These are phyloP conservation scores for Luffa aegyptiaca DNA, from an alignment of 306 rosid genomes.

Conservation along the genomic window DNA sequence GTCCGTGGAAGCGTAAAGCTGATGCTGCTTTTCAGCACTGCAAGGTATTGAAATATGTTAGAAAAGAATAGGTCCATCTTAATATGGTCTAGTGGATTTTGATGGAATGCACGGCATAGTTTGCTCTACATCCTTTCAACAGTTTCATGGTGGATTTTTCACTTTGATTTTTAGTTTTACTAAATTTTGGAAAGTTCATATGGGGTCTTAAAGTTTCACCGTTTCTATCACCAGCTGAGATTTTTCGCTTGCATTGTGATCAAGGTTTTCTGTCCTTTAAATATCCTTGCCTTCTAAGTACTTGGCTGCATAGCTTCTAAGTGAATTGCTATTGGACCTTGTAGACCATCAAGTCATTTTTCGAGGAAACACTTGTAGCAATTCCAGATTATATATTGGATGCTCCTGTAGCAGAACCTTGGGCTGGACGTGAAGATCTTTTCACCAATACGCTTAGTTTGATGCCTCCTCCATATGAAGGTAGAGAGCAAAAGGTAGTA, in stretches of 20 bases:
- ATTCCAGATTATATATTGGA: conserved; percentile 80
- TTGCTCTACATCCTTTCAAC: background rate
- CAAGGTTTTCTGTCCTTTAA: background rate
- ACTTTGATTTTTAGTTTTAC: background rate
- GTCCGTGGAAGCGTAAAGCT: conserved; percentile 93
- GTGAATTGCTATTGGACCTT: conserved; percentile 14
- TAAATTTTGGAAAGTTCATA: background rate
- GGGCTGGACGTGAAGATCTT: conserved; percentile 40
- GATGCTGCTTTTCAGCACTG: conserved; percentile 63
- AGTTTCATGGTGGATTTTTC: background rate
- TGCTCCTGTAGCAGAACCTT: conserved; percentile 39
- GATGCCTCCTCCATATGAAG: conserved; percentile 57
- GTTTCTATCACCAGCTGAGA: background rate
- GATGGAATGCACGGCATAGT: background rate
- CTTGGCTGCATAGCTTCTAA: conserved; percentile 8
- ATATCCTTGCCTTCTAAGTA: background rate
- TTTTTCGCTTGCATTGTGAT: background rate
- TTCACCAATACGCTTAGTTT: conserved; percentile 42
- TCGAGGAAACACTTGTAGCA: conserved; percentile 75
- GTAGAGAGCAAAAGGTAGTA: conserved; percentile 25
- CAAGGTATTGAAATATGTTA: conserved; percentile 37
- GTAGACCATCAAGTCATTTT: conserved; percentile 74
- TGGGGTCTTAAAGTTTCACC: background rate
- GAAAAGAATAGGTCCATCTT: background rate
- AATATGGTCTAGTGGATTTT: background rate